Base-by-base conservation (phyloP, 2,329 filamentous ascomycete genomes). In the Acrodontium crateriforme region DNA sequence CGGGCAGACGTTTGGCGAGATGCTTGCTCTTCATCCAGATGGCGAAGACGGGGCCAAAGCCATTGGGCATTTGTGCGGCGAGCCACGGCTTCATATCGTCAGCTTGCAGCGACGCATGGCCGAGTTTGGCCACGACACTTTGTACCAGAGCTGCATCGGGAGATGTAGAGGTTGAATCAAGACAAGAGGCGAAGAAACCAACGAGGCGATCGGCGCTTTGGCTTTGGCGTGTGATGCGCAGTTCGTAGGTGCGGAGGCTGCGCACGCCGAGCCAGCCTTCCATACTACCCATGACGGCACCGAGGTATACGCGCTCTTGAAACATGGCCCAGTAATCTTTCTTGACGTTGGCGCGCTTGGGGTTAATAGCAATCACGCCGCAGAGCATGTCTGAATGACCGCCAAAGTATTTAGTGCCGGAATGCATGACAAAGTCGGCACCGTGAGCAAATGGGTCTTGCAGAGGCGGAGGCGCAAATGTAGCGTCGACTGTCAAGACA, bases 311-410 rank as follows among this genome's bases (percentile, higher is more conserved):
- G 2, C 89, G 65, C 49, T 98, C 87, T 2, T 53, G 49, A 25
- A 65, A 58, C 45, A 95, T 57, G 13, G 56, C 60, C 16, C 52
- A 49, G n/a, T 71, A 53, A 16, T 48, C 42, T 28, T 41, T 46
- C 35, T 50, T 40, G 77, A 77, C 80, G 20, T 10, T n/a, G 4
- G 20, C 13, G 20, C 20, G n/a, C 10, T 10, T 22, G 20, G 20
- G 4, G 4, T 10, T 22, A 5, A 84, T 69, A 0, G 73, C 71
- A 16, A 98, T 59, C 11, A 91, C 77, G 13, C 89, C 89, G 49
- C 81, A 91, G 5, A 95, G 70, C 67, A 95, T 67, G 56, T 98
- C 89, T 40, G 78, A 87, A 58, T 98, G 89, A 0, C 89, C 89
- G 12, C 89, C 89, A 41, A 98, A 72, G 56, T 95, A 98, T 64